Evolutionary conservation across 176 grass and related monocot species (phyloP), one percentile per base, ranked within the genome.

Genomic region (Metroxylon sagu): DNA sequence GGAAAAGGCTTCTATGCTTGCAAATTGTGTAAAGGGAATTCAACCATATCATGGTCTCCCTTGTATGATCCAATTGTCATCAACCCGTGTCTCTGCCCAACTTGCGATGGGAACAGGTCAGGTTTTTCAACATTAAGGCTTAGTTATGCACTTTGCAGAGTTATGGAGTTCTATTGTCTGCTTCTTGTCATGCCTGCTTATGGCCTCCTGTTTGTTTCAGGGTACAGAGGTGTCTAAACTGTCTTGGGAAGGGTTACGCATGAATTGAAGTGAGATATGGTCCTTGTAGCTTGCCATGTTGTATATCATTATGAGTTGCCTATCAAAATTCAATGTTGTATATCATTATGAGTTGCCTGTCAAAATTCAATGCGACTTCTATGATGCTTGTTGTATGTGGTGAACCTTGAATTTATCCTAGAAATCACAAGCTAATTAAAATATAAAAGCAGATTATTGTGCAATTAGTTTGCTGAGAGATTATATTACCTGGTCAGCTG

Each of bases 21-120:
- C 88, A 92, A 86, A 76, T 72, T 98, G 19, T 92, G 87, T 82
- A 79, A 73, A 70, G 87, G 81, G 48, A 76, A 28, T 64, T 58
- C 81, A 19, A 81, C 87, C 29, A 73, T 98, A 56, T 73, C 85
- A 31, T 98, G 93, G 93, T 92, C 93, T 17, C 84, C 87, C 48
- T 80, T 98, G 49, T 73, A 85, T 67, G 93, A 85, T 65, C 93
- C 93, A 29, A 80, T 98, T 59, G 75, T 88, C 70, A 64, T 98
- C 57, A 98, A 83, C 59, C 84, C 80, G 3, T 98, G 87, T 67
- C 67, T 98, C n/a, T 98, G 93, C 78, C 87, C 93, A 57, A 88
- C 93, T 52, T 97, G 93, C 26, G 87, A 97, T 0, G 93, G 87
- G 25, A 83, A 80, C 35, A 88, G 76, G 93, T 91, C 67, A 50